phyloP scores from a whole-genome alignment of 306 rosid genomes.

The Prunus mira region DNA sequence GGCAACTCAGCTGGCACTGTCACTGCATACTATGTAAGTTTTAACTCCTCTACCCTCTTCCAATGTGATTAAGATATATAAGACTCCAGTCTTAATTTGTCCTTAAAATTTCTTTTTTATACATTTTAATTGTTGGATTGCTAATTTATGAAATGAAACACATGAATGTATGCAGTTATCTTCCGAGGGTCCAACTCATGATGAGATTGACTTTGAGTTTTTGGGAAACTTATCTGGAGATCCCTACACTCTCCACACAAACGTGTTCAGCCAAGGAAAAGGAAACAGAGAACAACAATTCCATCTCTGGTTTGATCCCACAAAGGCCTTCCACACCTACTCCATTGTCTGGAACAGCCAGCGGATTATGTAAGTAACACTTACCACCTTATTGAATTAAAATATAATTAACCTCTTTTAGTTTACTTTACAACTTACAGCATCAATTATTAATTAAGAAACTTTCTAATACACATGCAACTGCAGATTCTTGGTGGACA shows the following conservation, averaged over 20 bases:
- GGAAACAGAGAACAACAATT: constrained; percentile 42
- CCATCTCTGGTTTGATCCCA: constrained; percentile 51
- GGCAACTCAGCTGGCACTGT: constrained; percentile 91
- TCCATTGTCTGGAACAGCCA: constrained; percentile 39
- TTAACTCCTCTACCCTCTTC: too few species aligned
- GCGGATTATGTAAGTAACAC: constrained; percentile 30
- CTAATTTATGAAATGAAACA: background rate
- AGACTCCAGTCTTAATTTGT: too few species aligned
- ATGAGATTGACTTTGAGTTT: constrained; percentile 52
- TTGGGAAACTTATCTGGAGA: constrained; percentile 39
- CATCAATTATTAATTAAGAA: too few species aligned
- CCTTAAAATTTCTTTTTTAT: too few species aligned
- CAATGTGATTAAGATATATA: too few species aligned
- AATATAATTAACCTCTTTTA: background rate
- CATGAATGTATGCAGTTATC: constrained; percentile 49
- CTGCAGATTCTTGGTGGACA: constrained; percentile 38
- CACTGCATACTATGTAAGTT: constrained; percentile 73
- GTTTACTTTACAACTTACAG: constrained; percentile 16
- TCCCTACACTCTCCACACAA: constrained; percentile 46
- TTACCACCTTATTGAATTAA: too few species aligned
- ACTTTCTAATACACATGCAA: background rate
- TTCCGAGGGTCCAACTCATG: constrained; percentile 51
- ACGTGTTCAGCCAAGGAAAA: constrained; percentile 35
- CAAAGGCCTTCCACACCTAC: constrained; percentile 41
- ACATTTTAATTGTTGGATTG: too few species aligned